Base-by-base conservation (phyloP, 1,284 basidiomycete genomes). In the Dichomitus squalens region DNA sequence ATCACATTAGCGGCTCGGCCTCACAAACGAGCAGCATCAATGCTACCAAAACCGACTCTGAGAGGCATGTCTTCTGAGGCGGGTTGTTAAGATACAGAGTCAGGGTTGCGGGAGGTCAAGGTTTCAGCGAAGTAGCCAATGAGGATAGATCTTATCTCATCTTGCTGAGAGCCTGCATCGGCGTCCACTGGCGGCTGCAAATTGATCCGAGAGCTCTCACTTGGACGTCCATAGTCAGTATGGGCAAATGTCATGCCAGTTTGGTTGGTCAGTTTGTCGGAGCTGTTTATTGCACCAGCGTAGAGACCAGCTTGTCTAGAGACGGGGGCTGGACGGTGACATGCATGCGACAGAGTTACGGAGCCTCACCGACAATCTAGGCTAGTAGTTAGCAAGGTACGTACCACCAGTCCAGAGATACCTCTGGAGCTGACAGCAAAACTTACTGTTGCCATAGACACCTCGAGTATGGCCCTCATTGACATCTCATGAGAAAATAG, bases 41-140 rank as follows among this genome's bases (percentile, higher is more conserved):
- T n/a, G n/a, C 31, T 40, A 71, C 72, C 70, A 52, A 68, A 73
- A 8, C 72, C 72, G 34, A 73, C 64, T 54, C 72, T 66, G 21
- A 73, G 64, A 36, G 67, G 58, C 68, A 70, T 70, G 18, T 21
- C 48, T 36, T 12, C n/a, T 36, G 12, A 4, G n/a, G 6, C 29
- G 41, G 41, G 41, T 44, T 23, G 41, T n/a, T 44, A 27, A n/a
- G 41, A 3, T 7, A 8, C 9, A 27, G 27, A 18, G 23, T n/a
- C 7, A 44, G 25, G 16, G 11, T 16, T 12, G 7, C 7, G 2
- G 9, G 5, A 41, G 21, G 7, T 41, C 12, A 6, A 20, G 11
- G 6, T 9, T 33, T 33, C 7, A 6, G 6, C 7, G 6, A 8
- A 25, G 20, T 16, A 43, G 21, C 31, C 5, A 4, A 51, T 53